Base-by-base conservation (phyloP, 352 stramenopile species). In the Hyaloperonospora brassicae region DNA sequence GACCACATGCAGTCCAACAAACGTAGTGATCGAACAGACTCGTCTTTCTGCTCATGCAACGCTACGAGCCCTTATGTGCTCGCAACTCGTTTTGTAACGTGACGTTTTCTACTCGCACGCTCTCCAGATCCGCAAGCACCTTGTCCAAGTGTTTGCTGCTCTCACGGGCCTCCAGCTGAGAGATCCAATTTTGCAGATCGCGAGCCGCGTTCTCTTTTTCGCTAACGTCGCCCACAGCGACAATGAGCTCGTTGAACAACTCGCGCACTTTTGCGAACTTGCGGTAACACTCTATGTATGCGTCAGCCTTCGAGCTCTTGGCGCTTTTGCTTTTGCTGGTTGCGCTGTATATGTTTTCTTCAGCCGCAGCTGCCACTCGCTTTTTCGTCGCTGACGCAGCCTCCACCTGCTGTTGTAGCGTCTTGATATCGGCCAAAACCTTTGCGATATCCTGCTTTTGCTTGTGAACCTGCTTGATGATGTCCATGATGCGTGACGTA, bases 401-500 rank as follows among this genome's bases (percentile, higher is more conserved):
- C 57, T 96, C 93, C 34, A 93, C 63, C 34, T 93, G 72, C 47
- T 89, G 91, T 52, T 93, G 83, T 31, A 93, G 66, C 1, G 52
- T 51, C 23, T 72, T 86, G 40, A 93, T 91, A 42, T 93, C 83
- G 9, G 79, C 62, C 23, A 93, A 72, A 55, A 93, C 86, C 52
- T 89, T 91, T 11, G 65, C 48, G 22, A 95, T 95, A 38, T 93
- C 85, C 30, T 79, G 65, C 48, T 93, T 96, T 50, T 96, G 84
- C 65, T 95, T 94, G 58, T 89, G 74, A 24, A 94, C 82, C 36
- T 89, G 76, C 57, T 90, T 89, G 69, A 91, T 96, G 56, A 96
- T 95, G 57, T 94, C 86, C 73, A 95, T 86, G 57, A 96, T 95
- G 1, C 86, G 82, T 27, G 79, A 76, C 24, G 78, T 95, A 68